phyloP scores from a whole-genome alignment of 2,329 filamentous ascomycete species.

The Aspergillus sergii region DNA sequence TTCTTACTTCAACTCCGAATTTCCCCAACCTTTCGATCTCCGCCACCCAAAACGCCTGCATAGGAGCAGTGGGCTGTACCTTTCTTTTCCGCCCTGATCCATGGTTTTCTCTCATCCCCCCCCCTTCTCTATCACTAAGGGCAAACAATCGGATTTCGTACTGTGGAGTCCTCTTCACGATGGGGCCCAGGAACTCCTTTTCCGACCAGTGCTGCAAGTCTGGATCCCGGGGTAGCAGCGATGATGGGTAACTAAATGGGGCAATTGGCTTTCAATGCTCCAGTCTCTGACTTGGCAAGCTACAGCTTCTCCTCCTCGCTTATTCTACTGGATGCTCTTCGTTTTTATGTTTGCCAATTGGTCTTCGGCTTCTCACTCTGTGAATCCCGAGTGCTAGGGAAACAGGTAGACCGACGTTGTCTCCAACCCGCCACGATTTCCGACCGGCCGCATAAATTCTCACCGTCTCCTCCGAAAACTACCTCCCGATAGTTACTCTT shows the following conservation, averaged over 20 bases:
- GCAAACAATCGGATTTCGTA: not conserved
- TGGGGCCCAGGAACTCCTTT: conserved; percentile 6
- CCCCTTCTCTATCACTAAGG: not conserved
- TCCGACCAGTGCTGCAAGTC: conserved; percentile 1
- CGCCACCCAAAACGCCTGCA: not conserved
- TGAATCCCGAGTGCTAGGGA: conserved; percentile 3
- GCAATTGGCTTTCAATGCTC: not conserved
- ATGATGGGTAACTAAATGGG: not conserved
- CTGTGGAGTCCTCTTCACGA: conserved; percentile 1
- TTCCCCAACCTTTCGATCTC: not conserved
- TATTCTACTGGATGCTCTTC: not conserved
- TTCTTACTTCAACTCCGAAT: not conserved
- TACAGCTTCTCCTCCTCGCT: not conserved
- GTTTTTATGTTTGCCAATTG: not conserved
- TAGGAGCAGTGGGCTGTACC: not conserved
- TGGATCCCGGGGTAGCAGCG: conserved; percentile 9
- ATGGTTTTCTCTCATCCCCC: not conserved
- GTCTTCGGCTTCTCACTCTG: not conserved
- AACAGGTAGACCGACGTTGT: conserved; percentile 1
- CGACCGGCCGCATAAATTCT: conserved; percentile 10
- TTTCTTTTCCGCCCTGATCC: not conserved
- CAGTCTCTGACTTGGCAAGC: not conserved
- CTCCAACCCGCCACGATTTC: not conserved
- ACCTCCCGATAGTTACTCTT: not conserved
- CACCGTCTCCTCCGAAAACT: not conserved